phyloP scores from a whole-genome alignment of 2,329 filamentous ascomycete genomes.

The Thermothelomyces thermophilus region DNA sequence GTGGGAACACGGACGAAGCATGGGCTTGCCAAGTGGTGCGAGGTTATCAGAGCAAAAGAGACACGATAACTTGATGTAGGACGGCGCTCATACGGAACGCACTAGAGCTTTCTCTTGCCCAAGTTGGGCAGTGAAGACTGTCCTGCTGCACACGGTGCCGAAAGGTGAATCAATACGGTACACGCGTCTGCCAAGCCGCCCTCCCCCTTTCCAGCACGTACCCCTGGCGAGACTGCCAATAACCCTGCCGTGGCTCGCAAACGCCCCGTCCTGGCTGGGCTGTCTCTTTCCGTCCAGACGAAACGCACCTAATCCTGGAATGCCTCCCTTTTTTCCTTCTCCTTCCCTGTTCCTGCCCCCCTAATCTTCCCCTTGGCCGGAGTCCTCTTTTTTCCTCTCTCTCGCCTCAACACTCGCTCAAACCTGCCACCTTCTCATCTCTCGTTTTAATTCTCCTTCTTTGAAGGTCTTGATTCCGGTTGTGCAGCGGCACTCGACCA shows the following conservation, averaged over 20 bases:
- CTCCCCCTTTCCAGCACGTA: constrained; percentile 14
- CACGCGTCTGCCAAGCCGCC: too few relatives aligned
- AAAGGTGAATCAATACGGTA: too few relatives aligned
- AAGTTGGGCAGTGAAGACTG: too few relatives aligned
- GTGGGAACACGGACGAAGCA: too few relatives aligned
- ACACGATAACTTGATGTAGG: too few relatives aligned
- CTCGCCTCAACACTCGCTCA: constrained; percentile 21
- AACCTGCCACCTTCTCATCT: constrained; percentile 11
- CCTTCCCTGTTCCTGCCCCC: constrained; percentile 21
- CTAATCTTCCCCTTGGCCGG: constrained; percentile 6
- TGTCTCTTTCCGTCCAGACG: constrained; percentile 24
- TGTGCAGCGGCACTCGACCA: constrained; percentile 14
- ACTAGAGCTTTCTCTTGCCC: too few relatives aligned
- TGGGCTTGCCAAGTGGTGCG: too few relatives aligned
- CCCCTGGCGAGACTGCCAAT: constrained; percentile 20
- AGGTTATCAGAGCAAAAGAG: too few relatives aligned
- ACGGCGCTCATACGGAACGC: too few relatives aligned
- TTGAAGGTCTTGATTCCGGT: constrained; percentile 15
- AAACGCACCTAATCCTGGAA: constrained; percentile 24
- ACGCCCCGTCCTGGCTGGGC: constrained; percentile 16
- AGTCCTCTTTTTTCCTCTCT: constrained; percentile 15
- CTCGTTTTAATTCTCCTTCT: constrained; percentile 17
- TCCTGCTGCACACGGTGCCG: not conserved
- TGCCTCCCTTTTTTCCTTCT: constrained; percentile 24
- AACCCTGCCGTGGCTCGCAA: constrained; percentile 17